Base-by-base conservation (phyloP, 768 basidiomycete genomes). In the Phaffia tasmanica region DNA sequence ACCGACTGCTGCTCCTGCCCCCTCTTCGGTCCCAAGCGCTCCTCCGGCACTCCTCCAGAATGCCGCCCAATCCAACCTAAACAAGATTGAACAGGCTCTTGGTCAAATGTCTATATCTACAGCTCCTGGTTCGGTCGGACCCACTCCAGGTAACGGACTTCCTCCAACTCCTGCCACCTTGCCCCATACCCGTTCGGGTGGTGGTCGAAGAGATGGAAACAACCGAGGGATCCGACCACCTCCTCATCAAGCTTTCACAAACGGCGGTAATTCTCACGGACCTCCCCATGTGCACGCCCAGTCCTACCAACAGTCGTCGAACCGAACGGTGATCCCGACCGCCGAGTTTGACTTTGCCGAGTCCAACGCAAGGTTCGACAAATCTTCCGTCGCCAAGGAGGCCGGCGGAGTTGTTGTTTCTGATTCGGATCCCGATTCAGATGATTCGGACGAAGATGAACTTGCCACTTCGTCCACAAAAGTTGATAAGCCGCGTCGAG, bases 331-430 rank as follows among this genome's bases (percentile, higher is more conserved):
- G 21, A 51, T 62, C 15, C 89, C 88, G 0, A 74, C 79, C 0
- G 84, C 84, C 0, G 89, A 90, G 74, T 91, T 90, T 73, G 89
- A 91, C 77, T 92, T 91, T 74, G 78, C 82, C 74, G 81, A 80
- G 64, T 82, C 83, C 63, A 92, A 90, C 71, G 85, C 86, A 3
- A 83, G 83, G 62, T 91, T 91, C 71, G 87, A 89, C 78, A 89
- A 90, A 75, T 78, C 82, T 14, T 81, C 85, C 18, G 65, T 69
- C 56, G 67, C 67, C 1, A 49, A 62, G 47, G 67, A 69, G 25
- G 67, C 67, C 2, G 66, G 66, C 27, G 32, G 29, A 16, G 55
- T 64, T 21, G 32, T 51, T 19, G 57, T 51, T 11, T 63, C 61
- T 18, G 63, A 64, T 53, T 60, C 59, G 27, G 59, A 60, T 18